Base-by-base conservation (phyloP, 2,329 filamentous ascomycete genomes). In the Exserohilum rostratum region DNA sequence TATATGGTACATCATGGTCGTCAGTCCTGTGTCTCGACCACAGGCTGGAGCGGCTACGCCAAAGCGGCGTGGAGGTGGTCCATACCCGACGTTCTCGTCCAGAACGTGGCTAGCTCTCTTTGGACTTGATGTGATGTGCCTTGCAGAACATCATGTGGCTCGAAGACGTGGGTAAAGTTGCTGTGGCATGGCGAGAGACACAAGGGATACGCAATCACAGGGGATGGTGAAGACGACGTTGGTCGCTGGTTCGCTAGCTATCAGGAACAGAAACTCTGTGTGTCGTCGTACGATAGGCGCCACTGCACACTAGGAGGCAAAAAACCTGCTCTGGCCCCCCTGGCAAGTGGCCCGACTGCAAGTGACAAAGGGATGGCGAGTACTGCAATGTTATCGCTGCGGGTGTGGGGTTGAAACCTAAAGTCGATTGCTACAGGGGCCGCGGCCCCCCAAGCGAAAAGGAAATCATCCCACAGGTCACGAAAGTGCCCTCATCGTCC, bases 341-440 rank as follows among this genome's bases (percentile, higher is more conserved):
- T 9, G 43, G 15, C 20, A 30, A 30, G 13, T 10, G 12, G 18
- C 7, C n/a, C n/a, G 10, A 10, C 17, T 25, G 5, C 6, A 7
- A 17, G n/a, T 3, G 30, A 10, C 17, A 33, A 35, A 29, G 37
- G 27, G 6, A 29, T 35, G 40, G 40, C 31, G 35, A 30, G 39
- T 25, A 46, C 37, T 13, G 29, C 34, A 44, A 38, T 55, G 30
- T 48, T 31, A 15, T 42, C 20, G 39, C 42, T 30, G 49, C 18
- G 17, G 27, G 30, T 46, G 13, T 13, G 27, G 25, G 34, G 15
- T 43, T 17, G 12, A 42, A 42, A 43, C 40, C 25, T 27, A 30
- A 42, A 20, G 40, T 35, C 20, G 27, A 48, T 38, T 39, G 22
- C 42, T 27, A 31, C 31, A 53, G 38, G 38, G 33, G 25, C 38